Conservation (phyloP, 768 basidiomycete genomes). For the Leccinum ochraceum region DNA sequence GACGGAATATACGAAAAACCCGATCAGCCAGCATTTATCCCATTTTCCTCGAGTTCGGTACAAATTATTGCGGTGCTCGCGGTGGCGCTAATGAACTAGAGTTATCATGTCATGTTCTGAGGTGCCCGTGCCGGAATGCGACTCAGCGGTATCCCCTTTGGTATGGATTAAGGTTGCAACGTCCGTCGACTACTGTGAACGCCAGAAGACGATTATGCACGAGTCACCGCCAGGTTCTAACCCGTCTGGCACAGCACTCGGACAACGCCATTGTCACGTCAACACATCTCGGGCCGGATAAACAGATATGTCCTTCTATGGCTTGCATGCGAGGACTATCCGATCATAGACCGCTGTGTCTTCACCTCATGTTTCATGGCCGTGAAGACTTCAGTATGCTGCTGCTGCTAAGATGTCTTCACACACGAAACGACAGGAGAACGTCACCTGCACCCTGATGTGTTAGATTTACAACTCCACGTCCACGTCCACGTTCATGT, state of each 20-base stretch:
- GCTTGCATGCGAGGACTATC: background rate
- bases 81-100: background rate
- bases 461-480: background rate
- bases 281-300: conserved; percentile 3
- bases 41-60: background rate
- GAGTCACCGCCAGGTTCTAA: background rate
- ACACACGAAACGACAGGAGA: conserved; percentile 5
- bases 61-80: background rate
- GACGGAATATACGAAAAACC: background rate
- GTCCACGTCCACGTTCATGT: conserved; percentile 4
- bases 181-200: background rate
- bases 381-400: background rate
- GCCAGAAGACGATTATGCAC: background rate
- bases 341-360: background rate
- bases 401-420: background rate
- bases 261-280: background rate
- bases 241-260: background rate
- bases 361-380: background rate
- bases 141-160: background rate
- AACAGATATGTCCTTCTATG: background rate
- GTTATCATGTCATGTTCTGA: background rate
- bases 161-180: conserved; percentile 8
- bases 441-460: background rate
- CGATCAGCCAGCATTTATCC: background rate
- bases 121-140: background rate